Conservation (phyloP, 2,329 filamentous ascomycete species). For the Coniochaeta hoffmannii region DNA sequence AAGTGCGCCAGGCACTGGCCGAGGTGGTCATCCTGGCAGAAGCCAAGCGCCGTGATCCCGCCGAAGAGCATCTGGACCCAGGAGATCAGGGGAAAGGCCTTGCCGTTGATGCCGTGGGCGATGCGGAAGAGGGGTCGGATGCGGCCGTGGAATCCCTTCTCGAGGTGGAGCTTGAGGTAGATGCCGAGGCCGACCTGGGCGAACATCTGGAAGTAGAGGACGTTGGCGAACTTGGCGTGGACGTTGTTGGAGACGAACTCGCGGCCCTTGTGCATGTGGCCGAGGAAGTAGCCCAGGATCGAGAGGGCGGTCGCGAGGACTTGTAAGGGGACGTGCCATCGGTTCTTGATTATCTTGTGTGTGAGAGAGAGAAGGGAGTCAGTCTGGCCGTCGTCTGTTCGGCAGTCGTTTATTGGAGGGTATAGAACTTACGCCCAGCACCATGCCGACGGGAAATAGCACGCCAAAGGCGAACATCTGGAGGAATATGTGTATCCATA, state of each 20-base stretch:
- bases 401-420: neutral
- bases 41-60: conserved; percentile 84
- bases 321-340: conserved; percentile 92
- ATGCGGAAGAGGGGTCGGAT: conserved; percentile 66
- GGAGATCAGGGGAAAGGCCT: conserved; percentile 74
- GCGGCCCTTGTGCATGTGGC: conserved; percentile 82
- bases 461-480: conserved; percentile 85
- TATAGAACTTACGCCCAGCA: conserved; percentile 64
- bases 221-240: conserved; percentile 73
- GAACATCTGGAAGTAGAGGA: conserved; percentile 71
- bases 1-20: conserved; percentile 95
- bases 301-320: conserved; percentile 66
- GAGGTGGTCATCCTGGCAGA: conserved; percentile 84
- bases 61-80: conserved; percentile 97
- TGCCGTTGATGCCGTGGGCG: conserved; percentile 75
- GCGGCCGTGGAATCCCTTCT: conserved; percentile 72
- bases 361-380: conserved; percentile 25
- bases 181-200: conserved; percentile 73
- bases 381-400: neutral
- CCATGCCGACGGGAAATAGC: conserved; percentile 92
- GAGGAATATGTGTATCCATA: conserved; percentile 92
- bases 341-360: conserved; percentile 81
- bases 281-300: conserved; percentile 80
- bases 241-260: conserved; percentile 71
- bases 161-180: conserved; percentile 84